Evolutionary conservation across 495 filamentous ascomycete genomes (phyloP).

Genomic region (Aspergillus affinis): DNA sequence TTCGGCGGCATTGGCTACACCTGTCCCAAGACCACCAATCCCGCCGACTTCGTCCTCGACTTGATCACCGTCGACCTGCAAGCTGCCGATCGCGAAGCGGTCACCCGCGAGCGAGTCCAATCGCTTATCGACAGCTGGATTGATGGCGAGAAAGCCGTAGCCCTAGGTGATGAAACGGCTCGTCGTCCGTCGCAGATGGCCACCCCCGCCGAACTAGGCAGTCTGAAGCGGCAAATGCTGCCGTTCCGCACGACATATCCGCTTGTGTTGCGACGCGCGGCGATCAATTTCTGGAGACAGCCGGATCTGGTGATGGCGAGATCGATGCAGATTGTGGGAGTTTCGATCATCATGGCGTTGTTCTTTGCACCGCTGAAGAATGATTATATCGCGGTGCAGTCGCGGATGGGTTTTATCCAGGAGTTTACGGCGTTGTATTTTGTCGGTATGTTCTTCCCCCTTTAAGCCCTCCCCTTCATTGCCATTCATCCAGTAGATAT

Average conservation of each 20-base stretch:
- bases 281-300: constrained; percentile 66
- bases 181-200: constrained; percentile 44
- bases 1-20: constrained; percentile 58
- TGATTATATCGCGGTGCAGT: constrained; percentile 66
- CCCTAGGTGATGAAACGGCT: neutral
- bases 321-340: constrained; percentile 64
- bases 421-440: constrained; percentile 71
- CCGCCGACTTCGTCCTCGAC: constrained; percentile 74
- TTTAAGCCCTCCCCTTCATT: neutral
- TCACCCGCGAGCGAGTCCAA: constrained; percentile 58
- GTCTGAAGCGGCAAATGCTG: constrained; percentile 58
- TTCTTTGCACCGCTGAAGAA: constrained; percentile 71
- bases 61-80: constrained; percentile 73
- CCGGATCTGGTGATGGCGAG: constrained; percentile 63
- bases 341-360: constrained; percentile 63
- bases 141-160: neutral
- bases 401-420: constrained; percentile 68
- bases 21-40: constrained; percentile 67
- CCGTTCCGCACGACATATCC: constrained; percentile 62
- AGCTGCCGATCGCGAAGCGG: constrained; percentile 37
- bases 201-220: constrained; percentile 59
- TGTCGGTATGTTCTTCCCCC: constrained; percentile 52
- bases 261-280: constrained; percentile 60
- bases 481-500: neutral
- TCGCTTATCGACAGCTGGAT: constrained; percentile 48